Evolutionary conservation across 257 asterid genomes (phyloP), one percentile per base, ranked within the genome.

Genomic region (Cordia subcordata): DNA sequence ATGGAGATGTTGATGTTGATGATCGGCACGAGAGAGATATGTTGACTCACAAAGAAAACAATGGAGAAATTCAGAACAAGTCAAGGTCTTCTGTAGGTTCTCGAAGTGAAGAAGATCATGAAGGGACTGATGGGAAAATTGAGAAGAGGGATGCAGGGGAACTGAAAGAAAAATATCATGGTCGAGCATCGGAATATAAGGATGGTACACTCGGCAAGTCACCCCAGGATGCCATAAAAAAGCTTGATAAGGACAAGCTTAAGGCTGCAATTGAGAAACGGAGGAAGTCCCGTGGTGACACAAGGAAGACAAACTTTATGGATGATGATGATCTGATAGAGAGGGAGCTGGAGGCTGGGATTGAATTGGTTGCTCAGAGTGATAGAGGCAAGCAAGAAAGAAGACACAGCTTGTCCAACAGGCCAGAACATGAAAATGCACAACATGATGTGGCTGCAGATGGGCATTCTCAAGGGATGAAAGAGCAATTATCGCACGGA

Each of bases 241-340:
- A 80, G 76, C 68, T 82, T 39, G 94, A 85, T 82, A 78, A 62
- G 64, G 89, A 82, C 76, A 88, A 83, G 81, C 70, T 88, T 47
- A 88, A 85, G 74, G 96, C 95, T 71, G 90, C 89, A 16, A 70
- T 81, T 33, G 88, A 85, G 75, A 77, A 71, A 65, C 68, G 82
- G 46, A 77, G 85, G 78, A 88, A 85, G 71, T 81, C 85, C 8
- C 90, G 79, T 37, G 91, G 94, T 20, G 94, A 85, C 42, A 57
- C 84, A 46, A 77, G 78, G 61, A 82, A 75, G 72, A 53, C 58
- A 1, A 93, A 83, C 61, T 71, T 78, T 21, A 17, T 76, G 76
- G 96, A 88, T 55, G 96, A 88, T 1, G 83, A 77, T 67, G 78
- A 77, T 50, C 77, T 77, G 73, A 84, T 88, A 10, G 95, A 85